Percentiles rank a stretch among this genome's conserved stretches.
Evolutionary conservation across 1,139 yeast genomes (phyloP).

Genomic region (Hansenula lynferdii): DNA sequence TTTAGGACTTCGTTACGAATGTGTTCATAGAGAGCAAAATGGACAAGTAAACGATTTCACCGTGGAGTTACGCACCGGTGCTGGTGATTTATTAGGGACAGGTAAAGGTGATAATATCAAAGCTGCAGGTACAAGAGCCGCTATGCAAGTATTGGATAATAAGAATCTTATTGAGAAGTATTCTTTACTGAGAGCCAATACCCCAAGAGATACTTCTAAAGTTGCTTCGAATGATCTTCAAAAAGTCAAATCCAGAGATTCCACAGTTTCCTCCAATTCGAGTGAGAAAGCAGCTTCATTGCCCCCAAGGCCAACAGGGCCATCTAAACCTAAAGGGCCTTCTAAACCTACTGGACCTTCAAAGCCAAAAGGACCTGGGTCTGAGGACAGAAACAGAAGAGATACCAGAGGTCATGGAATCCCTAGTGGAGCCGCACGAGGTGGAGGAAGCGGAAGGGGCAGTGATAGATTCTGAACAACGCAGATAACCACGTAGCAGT

Average conservation of each 20-base stretch:
- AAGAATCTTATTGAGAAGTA: constrained; percentile 58
- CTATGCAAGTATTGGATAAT: constrained; percentile 63
- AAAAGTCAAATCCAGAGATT: not conserved
- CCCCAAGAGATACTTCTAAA: constrained; percentile 49
- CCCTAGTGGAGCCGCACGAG: not conserved
- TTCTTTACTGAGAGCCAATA: constrained; percentile 50
- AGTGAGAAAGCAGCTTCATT: too few species aligned
- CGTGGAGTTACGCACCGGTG: constrained; percentile 64
- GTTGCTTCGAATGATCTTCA: constrained; percentile 5
- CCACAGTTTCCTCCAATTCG: not conserved
- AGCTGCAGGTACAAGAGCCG: constrained; percentile 70
- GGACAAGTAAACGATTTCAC: constrained; percentile 38
- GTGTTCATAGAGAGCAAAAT: constrained; percentile 49
- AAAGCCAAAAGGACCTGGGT: too few species aligned
- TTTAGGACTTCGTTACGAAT: constrained; percentile 60
- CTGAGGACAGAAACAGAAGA: too few species aligned
- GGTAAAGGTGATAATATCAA: constrained; percentile 59
- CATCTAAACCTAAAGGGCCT: not conserved
- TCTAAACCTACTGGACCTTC: not conserved
- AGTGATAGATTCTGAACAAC: too few species aligned
- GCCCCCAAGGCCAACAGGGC: too few species aligned
- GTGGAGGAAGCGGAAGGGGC: too few species aligned
- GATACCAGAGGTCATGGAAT: not conserved
- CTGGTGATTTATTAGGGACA: constrained; percentile 56
- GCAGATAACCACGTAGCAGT: too few species aligned